Base-by-base conservation (phyloP, 352 stramenopile genomes). In the Pythium brassicae region DNA sequence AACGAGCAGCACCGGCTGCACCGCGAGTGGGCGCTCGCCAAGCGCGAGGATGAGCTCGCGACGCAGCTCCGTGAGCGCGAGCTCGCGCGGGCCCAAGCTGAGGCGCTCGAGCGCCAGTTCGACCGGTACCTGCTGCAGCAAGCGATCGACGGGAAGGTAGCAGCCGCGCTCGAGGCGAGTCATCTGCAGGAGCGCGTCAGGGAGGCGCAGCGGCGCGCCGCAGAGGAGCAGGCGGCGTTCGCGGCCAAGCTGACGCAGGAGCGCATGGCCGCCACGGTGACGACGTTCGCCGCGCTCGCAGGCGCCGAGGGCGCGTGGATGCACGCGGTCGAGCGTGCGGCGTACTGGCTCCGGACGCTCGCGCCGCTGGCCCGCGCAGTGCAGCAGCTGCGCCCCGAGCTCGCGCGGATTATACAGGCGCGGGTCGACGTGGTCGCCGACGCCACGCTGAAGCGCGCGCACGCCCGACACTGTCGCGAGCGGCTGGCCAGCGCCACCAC, bases 1-100 rank as follows among this genome's bases (percentile, higher is more conserved):
- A 86, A 87, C 22, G 83, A 92, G 32, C 78, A 90, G 50, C 80
- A 91, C 51, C 72, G 80, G 5, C 51, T 92, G 2, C 68, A 89
- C 48, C 72, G 78, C 4, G 83, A 92, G 53, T 92, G 83, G 80
- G 59, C 70, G 0, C 68, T 79, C 14, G 86, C 89, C 27, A 79
- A 83, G 43, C 22, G 65, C 1, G 83, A 92, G 61, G 83, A 92
- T 26, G 78, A 78, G 9, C 55, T 89, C 4, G 68, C 78, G 0
- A 76, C 72, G 53, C 71, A 87, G 26, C 57, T 91, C 14, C 76
- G 80, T 20, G 78, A 89, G 37, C 55, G 71, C 17, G 72, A 83
- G 35, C 50, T 79, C 4, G 62, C 79, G 1, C 22, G 70, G 23
- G 65, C 55, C 2, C 60, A 86, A 35, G 76, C 76, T 0, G 64